Evolutionary conservation across 1,284 basidiomycete genomes (phyloP), one percentile per base, ranked within the genome.

Genomic region (Ganoderma multipileum): DNA sequence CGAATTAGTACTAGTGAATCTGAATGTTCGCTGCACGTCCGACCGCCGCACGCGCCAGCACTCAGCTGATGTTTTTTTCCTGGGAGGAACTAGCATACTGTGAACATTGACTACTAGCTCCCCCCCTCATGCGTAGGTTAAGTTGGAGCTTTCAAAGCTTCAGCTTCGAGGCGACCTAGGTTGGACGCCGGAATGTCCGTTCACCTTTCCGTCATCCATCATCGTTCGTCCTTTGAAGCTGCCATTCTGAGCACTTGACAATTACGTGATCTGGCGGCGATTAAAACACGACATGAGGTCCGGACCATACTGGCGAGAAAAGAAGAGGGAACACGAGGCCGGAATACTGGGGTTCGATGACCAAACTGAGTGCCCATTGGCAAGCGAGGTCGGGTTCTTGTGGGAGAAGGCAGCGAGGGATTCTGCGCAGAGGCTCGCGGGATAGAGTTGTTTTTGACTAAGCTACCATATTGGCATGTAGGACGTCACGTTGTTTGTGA

Each of bases 201-300:
- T 58, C 55, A 38, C 30, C 28, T 55, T 55, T 33, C 52, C 30
- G 52, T 16, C 52, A 55, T 30, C 6, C 33, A 38, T 30, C 30
- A 38, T 58, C 55, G 33, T 9, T 58, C 30, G 55, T 33, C 33
- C 55, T 36, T 58, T 58, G 55, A 33, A 12, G 30, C 5, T 58
- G 20, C 33, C 33, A 4, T 30, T 58, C 33, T 38, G 33, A 58
- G 55, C 2, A 58, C 55, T n/a, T n/a, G 30, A 23, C 55, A 38
- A 12, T 58, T 58, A 58, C 55, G 33, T 58, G 55, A 58, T 58
- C 28, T 38, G 33, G 55, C 33, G 55, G 55, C 55, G 55, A 58
- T 58, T 58, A 58, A 58, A 38, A 30, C 30, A 38, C 33, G 55
- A 36, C 20, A n/a, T 11, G 9, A 58, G 33, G 20, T 12, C n/a